Base-by-base conservation (phyloP, 352 stramenopile genomes). In the Globisporangium irregulare region DNA sequence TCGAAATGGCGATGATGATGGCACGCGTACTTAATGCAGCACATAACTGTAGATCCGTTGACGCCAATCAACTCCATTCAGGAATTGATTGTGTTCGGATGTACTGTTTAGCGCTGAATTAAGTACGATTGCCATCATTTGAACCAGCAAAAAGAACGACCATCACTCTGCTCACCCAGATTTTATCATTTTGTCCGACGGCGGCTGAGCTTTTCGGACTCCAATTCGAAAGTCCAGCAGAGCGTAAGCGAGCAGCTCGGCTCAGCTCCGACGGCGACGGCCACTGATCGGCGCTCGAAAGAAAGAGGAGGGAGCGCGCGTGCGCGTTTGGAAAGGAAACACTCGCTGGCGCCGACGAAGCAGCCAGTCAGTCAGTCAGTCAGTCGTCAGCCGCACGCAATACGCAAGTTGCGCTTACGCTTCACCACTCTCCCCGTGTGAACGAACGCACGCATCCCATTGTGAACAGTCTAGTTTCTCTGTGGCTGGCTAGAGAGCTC, bases 181-280 rank as follows among this genome's bases (percentile, higher is more conserved):
- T 32, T 32, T 32, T 4, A 32, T n/a, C 15, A 36, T 36, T 57
- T 58, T 58, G 53, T 58, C 53, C 53, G 53, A 58, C 53, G 53
- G 53, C 53, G 53, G 22, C 22, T 32, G 1, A 34, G 24, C 24
- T 36, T 58, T 20, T n/a, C 12, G 38, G 41, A 50, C 41, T 50
- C 41, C 41, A n/a, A 4, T 22, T 9, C 15, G 41, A 20, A 10
- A 50, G 41, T 50, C 41, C 41, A 50, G 15, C 15, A 18, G 8
- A 15, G 15, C 41, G 15, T 50, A 50, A 50, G 15, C 41, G 4
- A 50, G 14, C 41, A 22, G 15, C 41, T 50, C 41, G 12, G 36
- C 36, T 43, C 38, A 46, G 38, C 38, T 46, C 38, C 38, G 38
- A 20, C 38, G 14, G 38, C 14, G 12, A 14, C 29, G 29, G 29